Conservation (phyloP, 441 rosid species). For the Eutrema salsugineum region DNA sequence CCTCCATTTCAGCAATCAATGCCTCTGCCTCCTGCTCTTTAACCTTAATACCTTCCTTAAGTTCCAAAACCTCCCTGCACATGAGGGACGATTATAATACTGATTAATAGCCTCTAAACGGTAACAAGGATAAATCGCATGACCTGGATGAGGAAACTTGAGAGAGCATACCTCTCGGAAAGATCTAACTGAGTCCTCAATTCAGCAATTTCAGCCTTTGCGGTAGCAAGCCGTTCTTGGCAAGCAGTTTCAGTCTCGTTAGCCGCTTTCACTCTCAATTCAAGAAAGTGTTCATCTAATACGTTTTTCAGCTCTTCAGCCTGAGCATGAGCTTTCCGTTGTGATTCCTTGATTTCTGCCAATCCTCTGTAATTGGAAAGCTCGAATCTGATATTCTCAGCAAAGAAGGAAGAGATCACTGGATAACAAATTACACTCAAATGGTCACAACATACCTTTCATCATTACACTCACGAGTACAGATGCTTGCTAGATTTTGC, state of each 20-base stretch:
- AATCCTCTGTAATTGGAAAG: slow-evolving; percentile 52
- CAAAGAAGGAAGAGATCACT: slow-evolving; percentile 4
- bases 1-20: slow-evolving; percentile 96
- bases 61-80: slow-evolving; percentile 76
- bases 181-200: slow-evolving; percentile 71
- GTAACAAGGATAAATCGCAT: background rate
- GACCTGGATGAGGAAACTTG: slow-evolving; percentile 3
- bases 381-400: background rate
- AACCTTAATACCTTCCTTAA: slow-evolving; percentile 76
- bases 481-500: slow-evolving; percentile 75
- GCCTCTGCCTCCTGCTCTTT: slow-evolving; percentile 89
- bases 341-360: slow-evolving; percentile 80
- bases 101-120: background rate
- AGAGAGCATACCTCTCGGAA: slow-evolving; percentile 66
- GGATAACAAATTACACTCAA: slow-evolving; percentile 5
- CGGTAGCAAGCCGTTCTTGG: slow-evolving; percentile 77
- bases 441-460: slow-evolving; percentile 52
- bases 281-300: slow-evolving; percentile 85
- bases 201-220: slow-evolving; percentile 88
- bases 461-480: slow-evolving; percentile 67
- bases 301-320: slow-evolving; percentile 68
- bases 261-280: slow-evolving; percentile 97
- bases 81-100: slow-evolving; percentile 6
- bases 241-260: slow-evolving; percentile 92
- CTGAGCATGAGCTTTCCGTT: slow-evolving; percentile 68